Conservation (phyloP, 306 rosid species). For the Medicago lupulina region DNA sequence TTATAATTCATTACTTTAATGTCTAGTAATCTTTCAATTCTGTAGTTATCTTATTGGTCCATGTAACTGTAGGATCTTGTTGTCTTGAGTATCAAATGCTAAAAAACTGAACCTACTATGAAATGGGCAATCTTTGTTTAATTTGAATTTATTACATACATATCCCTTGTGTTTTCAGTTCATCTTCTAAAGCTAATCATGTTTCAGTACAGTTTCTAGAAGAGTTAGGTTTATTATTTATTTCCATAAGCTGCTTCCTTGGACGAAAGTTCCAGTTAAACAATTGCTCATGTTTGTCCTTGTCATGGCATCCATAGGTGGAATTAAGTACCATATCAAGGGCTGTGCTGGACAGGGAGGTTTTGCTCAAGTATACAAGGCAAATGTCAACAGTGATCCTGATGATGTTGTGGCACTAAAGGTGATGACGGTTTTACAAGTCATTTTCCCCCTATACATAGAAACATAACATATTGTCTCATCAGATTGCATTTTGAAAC, state of each 20-base stretch:
- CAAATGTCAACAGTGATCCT: constrained; percentile 67
- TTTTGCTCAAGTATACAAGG: constrained; percentile 92
- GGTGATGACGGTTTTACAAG: constrained; percentile 53
- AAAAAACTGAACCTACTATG: constrained; percentile 9
- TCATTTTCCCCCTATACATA: not conserved
- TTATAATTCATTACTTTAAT: constrained; percentile 4
- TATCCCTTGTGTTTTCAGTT: not conserved
- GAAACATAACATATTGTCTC: constrained; percentile 9
- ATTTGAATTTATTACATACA: constrained; percentile 28
- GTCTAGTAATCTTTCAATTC: constrained; percentile 9
- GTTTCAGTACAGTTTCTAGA: constrained; percentile 24
- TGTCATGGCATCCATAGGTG: constrained; percentile 63
- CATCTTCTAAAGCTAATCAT: constrained; percentile 26
- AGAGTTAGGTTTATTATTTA: constrained; percentile 27
- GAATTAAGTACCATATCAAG: constrained; percentile 84
- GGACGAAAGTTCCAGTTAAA: constrained; percentile 7
- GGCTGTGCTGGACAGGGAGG: constrained; percentile 95
- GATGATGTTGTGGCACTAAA: constrained; percentile 84
- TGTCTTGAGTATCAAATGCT: constrained; percentile 18
- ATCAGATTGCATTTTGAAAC: constrained; percentile 40
- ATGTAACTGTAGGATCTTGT: constrained; percentile 26
- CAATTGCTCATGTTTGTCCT: constrained; percentile 33
- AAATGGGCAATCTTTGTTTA: constrained; percentile 13
- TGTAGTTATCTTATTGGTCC: constrained; percentile 16
- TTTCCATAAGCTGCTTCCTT: constrained; percentile 20